Evolutionary conservation across 2,329 filamentous ascomycete genomes (phyloP), one percentile per base, ranked within the genome.

Genomic region (Camillea tinctor): DNA sequence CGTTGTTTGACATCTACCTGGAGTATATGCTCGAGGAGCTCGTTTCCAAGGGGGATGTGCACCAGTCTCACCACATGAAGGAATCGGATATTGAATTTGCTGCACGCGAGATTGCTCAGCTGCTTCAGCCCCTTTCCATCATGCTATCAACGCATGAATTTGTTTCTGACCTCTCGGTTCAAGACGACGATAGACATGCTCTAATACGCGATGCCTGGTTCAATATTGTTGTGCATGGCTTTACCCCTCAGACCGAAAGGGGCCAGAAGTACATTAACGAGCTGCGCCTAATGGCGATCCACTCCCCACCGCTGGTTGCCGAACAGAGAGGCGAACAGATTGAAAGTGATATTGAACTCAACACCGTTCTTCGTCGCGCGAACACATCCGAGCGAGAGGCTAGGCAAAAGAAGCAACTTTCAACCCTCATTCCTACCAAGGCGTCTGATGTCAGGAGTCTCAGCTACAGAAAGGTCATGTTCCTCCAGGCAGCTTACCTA

Each of bases 271-370:
- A 96, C 68, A 76, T 88, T 54, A 84, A 89, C 59, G 93, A 97
- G 71, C 81, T 99, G 20, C 87, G 91, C 22, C 81, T 91, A 40
- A 88, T 99, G 72, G 94, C 96, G 1, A 86, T 92, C 55, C 88
- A 97, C 75, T 97, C 93, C 13, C 88, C 91, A 24, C 91, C 95
- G 0, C 78, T 99, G 57, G 90, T 99, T 30, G 88, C 93, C 1
- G 92, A 97, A 71, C 91, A 96, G 72, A 88, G 93, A 60, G 90
- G 92, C 26, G 93, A 97, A 68, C 89, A 96, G 71, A 84, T 95
- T 9, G 95, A 99, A 75, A 97, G 93, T 73, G 95, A 98, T 66
- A 94, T 99, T 58, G 95, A 99, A 71, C 84, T 99, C 49, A 98
- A 99, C 71, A 96, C 93, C 0, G 90, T 98, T 19, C 81, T 99